A percentile compares a stretch with the other conserved stretches of the same genome.
phyloP scores from a whole-genome alignment of 306 rosid genomes.

The Acacia acuminata region DNA sequence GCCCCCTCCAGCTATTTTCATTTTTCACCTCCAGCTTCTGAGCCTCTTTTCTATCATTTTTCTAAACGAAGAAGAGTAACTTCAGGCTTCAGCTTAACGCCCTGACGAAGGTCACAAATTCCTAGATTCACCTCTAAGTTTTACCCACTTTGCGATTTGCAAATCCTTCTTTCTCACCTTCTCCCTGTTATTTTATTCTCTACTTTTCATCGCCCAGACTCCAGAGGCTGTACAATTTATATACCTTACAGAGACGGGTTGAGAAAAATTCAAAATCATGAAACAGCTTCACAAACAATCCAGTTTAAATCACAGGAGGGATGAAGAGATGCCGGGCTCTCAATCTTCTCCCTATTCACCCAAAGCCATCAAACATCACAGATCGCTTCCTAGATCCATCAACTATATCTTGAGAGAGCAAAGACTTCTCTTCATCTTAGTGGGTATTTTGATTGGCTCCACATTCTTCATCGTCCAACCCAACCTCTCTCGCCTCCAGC shows the following conservation, averaged over 20 bases:
- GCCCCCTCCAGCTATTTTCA: background rate
- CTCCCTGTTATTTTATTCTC: background rate
- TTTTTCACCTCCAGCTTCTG: background rate
- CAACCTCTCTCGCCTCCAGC: constrained; percentile 59
- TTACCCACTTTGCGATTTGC: background rate
- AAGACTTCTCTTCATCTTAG: constrained; percentile 79
- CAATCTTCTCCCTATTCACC: constrained; percentile 68
- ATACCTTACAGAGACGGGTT: background rate
- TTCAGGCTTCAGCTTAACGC: background rate
- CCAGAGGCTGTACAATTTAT: background rate
- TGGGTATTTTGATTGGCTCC: constrained; percentile 90
- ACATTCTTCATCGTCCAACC: constrained; percentile 91
- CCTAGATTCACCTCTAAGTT: background rate
- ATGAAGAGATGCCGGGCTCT: constrained; percentile 55
- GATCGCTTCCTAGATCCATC: constrained; percentile 92
- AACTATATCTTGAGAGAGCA: constrained; percentile 83
- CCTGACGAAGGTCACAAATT: background rate
- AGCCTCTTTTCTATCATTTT: background rate
- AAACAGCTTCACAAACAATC: constrained; percentile 69
- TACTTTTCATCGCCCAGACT: background rate
- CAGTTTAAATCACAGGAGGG: constrained; percentile 57
- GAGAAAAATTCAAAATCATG: constrained; percentile 31
- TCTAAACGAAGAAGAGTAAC: background rate
- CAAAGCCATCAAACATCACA: constrained; percentile 62
- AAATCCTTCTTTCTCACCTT: background rate